These are phyloP conservation scores for Aciculoconidium aculeatum DNA, from an alignment of 805 yeast genomes.

Conservation along the genomic window DNA sequence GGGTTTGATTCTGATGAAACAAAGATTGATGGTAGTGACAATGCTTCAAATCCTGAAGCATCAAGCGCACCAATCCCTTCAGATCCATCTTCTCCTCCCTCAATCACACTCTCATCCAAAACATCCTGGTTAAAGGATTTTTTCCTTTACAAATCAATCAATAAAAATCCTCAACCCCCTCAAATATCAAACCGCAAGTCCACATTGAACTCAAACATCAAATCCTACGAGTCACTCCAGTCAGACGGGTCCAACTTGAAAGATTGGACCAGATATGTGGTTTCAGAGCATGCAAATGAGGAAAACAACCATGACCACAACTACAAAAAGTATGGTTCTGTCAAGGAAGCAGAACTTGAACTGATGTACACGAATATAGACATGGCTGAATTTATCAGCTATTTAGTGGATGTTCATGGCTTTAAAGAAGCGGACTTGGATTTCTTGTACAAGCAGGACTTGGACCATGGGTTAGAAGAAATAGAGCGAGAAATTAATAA, in stretches of 20 bases:
- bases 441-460: constrained; percentile 19
- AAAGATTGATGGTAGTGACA: too few relatives aligned
- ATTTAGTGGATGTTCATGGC: constrained; percentile 23
- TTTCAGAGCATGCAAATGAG: constrained; percentile 6
- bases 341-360: constrained; percentile 2
- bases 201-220: constrained; percentile 11
- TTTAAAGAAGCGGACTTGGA: constrained; percentile 22
- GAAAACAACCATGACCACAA: constrained; percentile 10
- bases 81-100: too few relatives aligned
- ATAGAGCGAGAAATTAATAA: constrained; percentile 32
- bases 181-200: too few relatives aligned
- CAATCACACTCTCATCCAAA: too few relatives aligned
- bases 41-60: too few relatives aligned
- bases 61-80: too few relatives aligned
- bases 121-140: too few relatives aligned
- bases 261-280: constrained; percentile 18
- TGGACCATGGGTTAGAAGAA: constrained; percentile 33
- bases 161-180: too few relatives aligned
- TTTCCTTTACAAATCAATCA: too few relatives aligned
- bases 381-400: constrained; percentile 25
- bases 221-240: constrained; percentile 21
- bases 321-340: constrained; percentile 13
- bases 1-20: too few relatives aligned
- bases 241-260: constrained; percentile 20
- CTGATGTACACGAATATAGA: constrained; percentile 12